phyloP scores from a whole-genome alignment of 2,329 filamentous ascomycete species.

The Fragosphaeria purpurea region DNA sequence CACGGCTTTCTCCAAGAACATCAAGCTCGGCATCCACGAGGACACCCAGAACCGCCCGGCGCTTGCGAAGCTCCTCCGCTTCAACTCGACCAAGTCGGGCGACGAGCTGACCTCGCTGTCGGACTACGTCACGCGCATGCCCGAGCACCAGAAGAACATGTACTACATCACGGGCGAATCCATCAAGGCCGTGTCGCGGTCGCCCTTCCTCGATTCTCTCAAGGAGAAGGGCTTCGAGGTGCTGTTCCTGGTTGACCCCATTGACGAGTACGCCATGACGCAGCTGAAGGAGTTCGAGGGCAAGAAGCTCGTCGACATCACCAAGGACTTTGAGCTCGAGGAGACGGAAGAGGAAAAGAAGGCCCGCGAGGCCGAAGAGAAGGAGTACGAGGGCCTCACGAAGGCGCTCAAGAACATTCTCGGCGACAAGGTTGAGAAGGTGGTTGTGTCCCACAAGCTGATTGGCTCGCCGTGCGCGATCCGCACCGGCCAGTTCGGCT shows the following conservation, averaged over 20 bases:
- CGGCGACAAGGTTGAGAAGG: constrained; percentile 99
- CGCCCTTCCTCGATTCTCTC: constrained; percentile 96
- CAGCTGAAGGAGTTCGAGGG: constrained; percentile 99
- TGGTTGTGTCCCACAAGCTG: constrained; percentile 97
- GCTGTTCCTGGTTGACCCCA: constrained; percentile 97
- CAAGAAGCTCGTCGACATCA: constrained; percentile 99
- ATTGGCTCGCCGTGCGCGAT: constrained; percentile 91
- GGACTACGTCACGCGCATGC: constrained; percentile 99
- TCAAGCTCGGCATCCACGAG: constrained; percentile 99
- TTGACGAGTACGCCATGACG: constrained; percentile 98
- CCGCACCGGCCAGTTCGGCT: constrained; percentile 98
- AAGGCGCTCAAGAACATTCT: constrained; percentile 99
- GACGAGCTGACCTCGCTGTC: constrained; percentile 89
- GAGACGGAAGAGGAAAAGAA: constrained; percentile 99
- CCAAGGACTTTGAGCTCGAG: constrained; percentile 99
- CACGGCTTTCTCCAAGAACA: constrained; percentile 98
- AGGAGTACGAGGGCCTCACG: constrained; percentile 89
- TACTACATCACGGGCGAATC: constrained; percentile 99
- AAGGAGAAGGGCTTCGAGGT: constrained; percentile 99
- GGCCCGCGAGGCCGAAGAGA: constrained; percentile 89
- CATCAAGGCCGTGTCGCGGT: constrained; percentile 95
- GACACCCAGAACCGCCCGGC: constrained; percentile 90
- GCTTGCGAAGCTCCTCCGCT: constrained; percentile 97
- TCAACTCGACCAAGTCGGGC: constrained; percentile 97
- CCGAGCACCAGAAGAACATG: constrained; percentile 99